Evolutionary conservation across 805 yeast species (phyloP).

Genomic region (Monosporozyma aquatica): DNA sequence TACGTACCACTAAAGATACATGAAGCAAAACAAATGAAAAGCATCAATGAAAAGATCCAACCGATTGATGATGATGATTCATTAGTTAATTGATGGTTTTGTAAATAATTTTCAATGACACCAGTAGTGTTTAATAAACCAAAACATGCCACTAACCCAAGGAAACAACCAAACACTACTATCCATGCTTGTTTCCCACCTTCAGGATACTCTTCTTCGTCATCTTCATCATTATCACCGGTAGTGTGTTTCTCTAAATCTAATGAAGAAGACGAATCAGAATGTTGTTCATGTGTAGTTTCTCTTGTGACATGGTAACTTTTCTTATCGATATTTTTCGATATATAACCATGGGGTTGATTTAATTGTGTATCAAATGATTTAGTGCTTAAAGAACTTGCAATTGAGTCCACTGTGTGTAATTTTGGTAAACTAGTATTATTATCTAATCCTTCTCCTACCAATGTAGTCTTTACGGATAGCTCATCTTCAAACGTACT

Average conservation of each 20-base stretch:
- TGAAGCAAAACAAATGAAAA: constrained; percentile 39
- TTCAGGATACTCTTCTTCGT: constrained; percentile 37
- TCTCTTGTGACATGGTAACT: constrained; percentile 1
- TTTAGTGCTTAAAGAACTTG: not conserved
- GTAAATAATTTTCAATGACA: constrained; percentile 52
- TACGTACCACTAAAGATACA: constrained; percentile 48
- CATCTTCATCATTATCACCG: constrained; percentile 2
- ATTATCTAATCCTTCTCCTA: not conserved
- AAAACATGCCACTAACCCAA: constrained; percentile 45
- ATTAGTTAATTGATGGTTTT: constrained; percentile 43
- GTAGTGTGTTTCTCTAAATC: not conserved
- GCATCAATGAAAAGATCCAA: constrained; percentile 56
- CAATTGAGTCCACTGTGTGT: constrained; percentile 3
- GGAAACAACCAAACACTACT: constrained; percentile 49
- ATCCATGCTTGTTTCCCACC: constrained; percentile 51
- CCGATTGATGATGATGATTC: constrained; percentile 41
- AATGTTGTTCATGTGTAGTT: constrained; percentile 4
- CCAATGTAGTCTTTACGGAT: constrained; percentile 2
- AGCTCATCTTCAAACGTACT: not conserved
- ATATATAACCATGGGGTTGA: not conserved
- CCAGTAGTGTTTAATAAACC: constrained; percentile 55
- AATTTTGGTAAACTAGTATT: constrained; percentile 3
- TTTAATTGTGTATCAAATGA: not conserved
- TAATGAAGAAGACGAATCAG: not conserved
- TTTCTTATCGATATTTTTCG: not conserved